Conservation (phyloP, 805 yeast genomes). For the Candida ficus region DNA sequence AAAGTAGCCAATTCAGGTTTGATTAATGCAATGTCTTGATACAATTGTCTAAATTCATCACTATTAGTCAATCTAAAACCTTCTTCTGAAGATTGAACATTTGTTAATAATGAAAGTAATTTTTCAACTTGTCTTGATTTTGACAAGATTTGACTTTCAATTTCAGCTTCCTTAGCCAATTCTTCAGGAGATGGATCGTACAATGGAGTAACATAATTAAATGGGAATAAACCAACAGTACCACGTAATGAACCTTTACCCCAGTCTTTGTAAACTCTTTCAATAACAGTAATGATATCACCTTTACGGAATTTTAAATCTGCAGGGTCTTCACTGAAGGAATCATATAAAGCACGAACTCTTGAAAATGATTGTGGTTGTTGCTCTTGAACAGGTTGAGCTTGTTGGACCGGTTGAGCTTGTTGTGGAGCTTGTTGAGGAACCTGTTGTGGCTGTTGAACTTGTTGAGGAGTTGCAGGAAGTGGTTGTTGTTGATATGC, state of each 20-base stretch:
- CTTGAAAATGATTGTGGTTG: conserved; percentile 38
- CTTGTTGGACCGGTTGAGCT: too few relatives aligned
- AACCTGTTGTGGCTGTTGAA: conserved; percentile 9
- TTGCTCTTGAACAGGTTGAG: conserved; percentile 2
- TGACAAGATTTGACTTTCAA: conserved; percentile 49
- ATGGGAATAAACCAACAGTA: conserved; percentile 81
- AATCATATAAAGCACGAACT: conserved; percentile 83
- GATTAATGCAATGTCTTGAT: conserved; percentile 66
- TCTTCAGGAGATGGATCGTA: conserved; percentile 63
- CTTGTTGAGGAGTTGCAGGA: conserved; percentile 2
- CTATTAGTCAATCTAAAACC: conserved; percentile 37
- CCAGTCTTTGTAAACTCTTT: conserved; percentile 90
- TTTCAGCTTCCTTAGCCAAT: conserved; percentile 40
- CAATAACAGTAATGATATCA: conserved; percentile 82
- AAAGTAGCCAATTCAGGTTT: conserved; percentile 70
- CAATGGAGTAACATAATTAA: conserved; percentile 82
- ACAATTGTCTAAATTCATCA: conserved; percentile 67
- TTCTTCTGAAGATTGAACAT: conserved; percentile 26
- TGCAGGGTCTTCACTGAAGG: conserved; percentile 73
- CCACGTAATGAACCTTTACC: conserved; percentile 88
- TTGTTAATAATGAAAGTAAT: conserved; percentile 51
- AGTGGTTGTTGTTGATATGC: conserved; percentile 13
- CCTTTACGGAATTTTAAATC: conserved; percentile 85
- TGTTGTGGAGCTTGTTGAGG: conserved; percentile 18
- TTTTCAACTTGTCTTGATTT: conserved; percentile 62